Conservation (phyloP, 306 rosid genomes). For the Mucuna pruriens region DNA sequence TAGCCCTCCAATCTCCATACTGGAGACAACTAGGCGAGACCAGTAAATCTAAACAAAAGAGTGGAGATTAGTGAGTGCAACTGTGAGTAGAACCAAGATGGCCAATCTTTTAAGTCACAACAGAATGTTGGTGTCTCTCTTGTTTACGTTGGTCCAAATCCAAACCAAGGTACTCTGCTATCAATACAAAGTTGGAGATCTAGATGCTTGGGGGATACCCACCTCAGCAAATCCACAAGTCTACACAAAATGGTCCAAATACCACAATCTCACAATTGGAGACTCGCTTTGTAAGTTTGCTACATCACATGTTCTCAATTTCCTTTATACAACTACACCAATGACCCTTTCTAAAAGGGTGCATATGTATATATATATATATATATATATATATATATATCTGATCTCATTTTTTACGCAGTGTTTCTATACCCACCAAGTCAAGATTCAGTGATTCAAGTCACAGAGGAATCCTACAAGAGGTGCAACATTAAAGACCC, state of each 20-base stretch:
- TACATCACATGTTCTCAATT: neutral
- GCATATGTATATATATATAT: no score
- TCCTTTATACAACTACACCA: neutral
- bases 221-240: conserved; percentile 64
- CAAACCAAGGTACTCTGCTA: conserved; percentile 58
- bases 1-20: neutral
- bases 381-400: no score
- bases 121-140: conserved; percentile 37
- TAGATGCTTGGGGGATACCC: conserved; percentile 86
- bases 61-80: neutral
- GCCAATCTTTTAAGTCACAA: conserved; percentile 35
- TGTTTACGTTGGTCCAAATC: conserved; percentile 47
- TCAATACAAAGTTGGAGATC: conserved; percentile 92
- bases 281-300: conserved; percentile 83
- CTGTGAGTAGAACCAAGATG: conserved; percentile 40
- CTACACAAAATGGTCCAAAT: conserved; percentile 78
- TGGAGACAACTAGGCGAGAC: conserved; percentile 5
- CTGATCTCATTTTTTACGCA: no score
- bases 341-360: neutral
- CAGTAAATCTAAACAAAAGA: conserved; percentile 31
- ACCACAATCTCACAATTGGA: conserved; percentile 68
- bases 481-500: conserved; percentile 83
- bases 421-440: conserved; percentile 97
- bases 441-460: conserved; percentile 93
- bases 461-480: conserved; percentile 60